Conservation (phyloP, 2,329 filamentous ascomycete genomes). For the Phialophora macrospora region DNA sequence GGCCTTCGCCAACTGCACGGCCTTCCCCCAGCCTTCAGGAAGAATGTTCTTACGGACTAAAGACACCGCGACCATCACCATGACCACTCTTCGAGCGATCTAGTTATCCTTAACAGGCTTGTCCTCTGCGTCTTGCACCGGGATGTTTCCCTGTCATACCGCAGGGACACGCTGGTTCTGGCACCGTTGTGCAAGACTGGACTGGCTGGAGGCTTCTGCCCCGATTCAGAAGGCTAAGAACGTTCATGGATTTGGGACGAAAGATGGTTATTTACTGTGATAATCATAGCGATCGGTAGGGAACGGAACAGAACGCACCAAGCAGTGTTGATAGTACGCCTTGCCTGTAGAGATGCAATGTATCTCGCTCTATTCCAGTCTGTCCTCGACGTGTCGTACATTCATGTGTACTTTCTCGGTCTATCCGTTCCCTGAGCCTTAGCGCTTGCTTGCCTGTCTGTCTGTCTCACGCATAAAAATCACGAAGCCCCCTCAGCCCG, state of each 20-base stretch:
- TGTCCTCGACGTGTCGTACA: not conserved
- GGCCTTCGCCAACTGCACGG: not conserved
- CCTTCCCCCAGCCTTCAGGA: not conserved
- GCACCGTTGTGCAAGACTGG: not conserved
- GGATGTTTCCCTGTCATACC: not conserved
- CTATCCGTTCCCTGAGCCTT: not conserved
- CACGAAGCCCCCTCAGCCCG: conserved; percentile 15
- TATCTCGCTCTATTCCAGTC: not conserved
- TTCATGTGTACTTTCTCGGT: not conserved
- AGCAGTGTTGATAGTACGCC: not conserved
- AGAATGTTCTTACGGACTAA: not conserved
- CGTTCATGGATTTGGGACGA: not conserved
- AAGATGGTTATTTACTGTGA: not conserved
- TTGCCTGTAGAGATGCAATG: not conserved
- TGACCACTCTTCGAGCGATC: too few relatives aligned
- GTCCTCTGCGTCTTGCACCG: not conserved
- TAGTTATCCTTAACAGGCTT: not conserved
- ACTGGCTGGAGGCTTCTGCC: not conserved
- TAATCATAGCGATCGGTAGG: not conserved
- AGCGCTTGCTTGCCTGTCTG: not conserved
- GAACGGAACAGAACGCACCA: not conserved
- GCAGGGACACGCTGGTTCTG: not conserved
- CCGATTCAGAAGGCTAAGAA: not conserved
- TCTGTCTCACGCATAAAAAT: not conserved
- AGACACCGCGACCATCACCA: too few relatives aligned